A percentile compares a stretch with the other conserved stretches of the same genome.
phyloP scores from a whole-genome alignment of 495 filamentous ascomycete species.

The Hypoxylon fragiforme region DNA sequence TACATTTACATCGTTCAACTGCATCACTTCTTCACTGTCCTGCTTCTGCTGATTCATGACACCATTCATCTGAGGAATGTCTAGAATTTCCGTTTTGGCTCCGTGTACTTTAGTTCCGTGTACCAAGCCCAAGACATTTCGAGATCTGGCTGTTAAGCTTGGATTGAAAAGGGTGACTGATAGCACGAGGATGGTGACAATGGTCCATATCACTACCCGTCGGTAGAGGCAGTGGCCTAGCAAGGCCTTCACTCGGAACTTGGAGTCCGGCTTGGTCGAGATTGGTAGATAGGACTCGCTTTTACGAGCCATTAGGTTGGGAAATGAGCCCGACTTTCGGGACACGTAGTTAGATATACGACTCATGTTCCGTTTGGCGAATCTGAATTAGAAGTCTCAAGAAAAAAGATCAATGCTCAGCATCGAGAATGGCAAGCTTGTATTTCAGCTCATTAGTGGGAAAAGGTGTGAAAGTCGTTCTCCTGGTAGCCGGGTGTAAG shows the following conservation, averaged over 20 bases:
- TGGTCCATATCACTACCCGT: conserved; percentile 46
- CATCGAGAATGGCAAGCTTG: conserved; percentile 22
- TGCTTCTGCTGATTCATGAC: conserved; percentile 21
- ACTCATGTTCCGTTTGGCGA: conserved; percentile 21
- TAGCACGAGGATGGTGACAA: conserved; percentile 36
- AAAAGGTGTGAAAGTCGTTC: neutral
- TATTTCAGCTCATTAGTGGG: conserved; percentile 15
- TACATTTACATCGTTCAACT: neutral
- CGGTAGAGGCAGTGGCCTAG: conserved; percentile 48
- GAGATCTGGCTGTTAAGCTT: conserved; percentile 16
- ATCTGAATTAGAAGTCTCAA: conserved; percentile 8
- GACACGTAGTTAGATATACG: conserved; percentile 31
- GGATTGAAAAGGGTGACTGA: conserved; percentile 35
- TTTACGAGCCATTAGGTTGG: conserved; percentile 32
- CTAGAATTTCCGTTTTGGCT: conserved; percentile 8
- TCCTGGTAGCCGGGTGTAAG: neutral
- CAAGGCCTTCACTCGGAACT: conserved; percentile 37
- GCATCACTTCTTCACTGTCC: conserved; percentile 4
- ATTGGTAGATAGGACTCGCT: conserved; percentile 31
- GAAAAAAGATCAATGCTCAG: conserved; percentile 27
- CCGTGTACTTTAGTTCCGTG: conserved; percentile 32
- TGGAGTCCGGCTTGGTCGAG: conserved; percentile 29
- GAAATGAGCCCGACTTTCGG: conserved; percentile 32
- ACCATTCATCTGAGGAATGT: neutral
- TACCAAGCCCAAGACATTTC: conserved; percentile 38